A percentile compares a stretch with the other conserved stretches of the same genome.
These are phyloP conservation scores for Pseudoturritis turrita DNA, from an alignment of 345 rosid genomes.

Conservation along the genomic window DNA sequence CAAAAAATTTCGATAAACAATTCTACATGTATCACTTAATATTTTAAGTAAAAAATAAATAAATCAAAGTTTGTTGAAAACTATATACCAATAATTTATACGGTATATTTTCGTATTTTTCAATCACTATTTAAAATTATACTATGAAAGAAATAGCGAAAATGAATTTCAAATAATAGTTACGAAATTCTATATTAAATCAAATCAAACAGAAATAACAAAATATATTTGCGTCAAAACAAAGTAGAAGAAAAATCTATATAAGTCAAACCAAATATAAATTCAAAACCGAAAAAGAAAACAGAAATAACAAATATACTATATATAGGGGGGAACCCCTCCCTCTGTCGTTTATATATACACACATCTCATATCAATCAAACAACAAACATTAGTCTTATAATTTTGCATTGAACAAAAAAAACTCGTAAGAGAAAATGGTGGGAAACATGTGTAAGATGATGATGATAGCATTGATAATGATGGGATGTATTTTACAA, in stretches of 20 bases:
- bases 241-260: neutral
- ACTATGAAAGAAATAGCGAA: neutral
- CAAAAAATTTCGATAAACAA: no score
- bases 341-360: neutral
- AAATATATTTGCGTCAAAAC: no score
- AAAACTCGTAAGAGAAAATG: conserved; percentile 5
- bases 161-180: neutral
- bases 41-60: no score
- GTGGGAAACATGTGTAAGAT: conserved; percentile 1
- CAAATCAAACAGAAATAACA: neutral
- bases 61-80: neutral
- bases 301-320: neutral
- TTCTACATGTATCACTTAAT: no score
- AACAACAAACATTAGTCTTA: neutral
- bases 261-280: neutral
- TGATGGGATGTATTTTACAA: conserved; percentile 11
- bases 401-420: neutral
- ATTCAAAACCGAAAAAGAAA: neutral
- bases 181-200: neutral
- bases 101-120: neutral
- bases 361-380: neutral
- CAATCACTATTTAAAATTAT: neutral
- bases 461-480: conserved; percentile 17
- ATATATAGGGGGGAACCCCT: neutral
- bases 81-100: neutral